Percentiles rank a stretch among this genome's conserved stretches.
phyloP scores from a whole-genome alignment of 352 stramenopile species.

The Pythium aquatile region DNA sequence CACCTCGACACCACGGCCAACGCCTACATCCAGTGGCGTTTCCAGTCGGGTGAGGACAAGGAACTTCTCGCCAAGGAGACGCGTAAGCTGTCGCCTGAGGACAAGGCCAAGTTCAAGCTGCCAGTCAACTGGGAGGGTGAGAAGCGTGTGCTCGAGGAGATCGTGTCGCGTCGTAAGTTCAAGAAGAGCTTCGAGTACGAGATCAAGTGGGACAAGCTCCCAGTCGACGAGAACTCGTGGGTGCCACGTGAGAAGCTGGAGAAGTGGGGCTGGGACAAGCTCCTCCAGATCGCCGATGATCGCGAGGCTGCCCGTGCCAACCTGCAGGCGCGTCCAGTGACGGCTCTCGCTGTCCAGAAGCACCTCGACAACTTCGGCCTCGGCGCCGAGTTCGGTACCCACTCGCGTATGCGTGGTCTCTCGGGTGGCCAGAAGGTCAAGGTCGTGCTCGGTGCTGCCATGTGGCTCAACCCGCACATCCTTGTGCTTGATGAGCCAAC shows the following conservation, averaged over 20 bases:
- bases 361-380: slow-evolving; percentile 97
- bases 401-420: slow-evolving; percentile 97
- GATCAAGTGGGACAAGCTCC: slow-evolving; percentile 95
- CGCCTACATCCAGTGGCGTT: slow-evolving; percentile 98
- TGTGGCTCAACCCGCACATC: slow-evolving; percentile 96
- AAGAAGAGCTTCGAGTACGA: slow-evolving; percentile 97
- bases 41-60: slow-evolving; percentile 91
- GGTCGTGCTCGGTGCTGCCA: slow-evolving; percentile 95
- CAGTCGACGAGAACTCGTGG: slow-evolving; percentile 95
- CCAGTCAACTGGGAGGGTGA: slow-evolving; percentile 93
- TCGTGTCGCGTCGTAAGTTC: slow-evolving; percentile 91
- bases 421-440: slow-evolving; percentile 99
- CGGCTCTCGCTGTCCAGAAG: slow-evolving; percentile 95
- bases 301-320: slow-evolving; percentile 92
- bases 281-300: slow-evolving; percentile 96
- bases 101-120: slow-evolving; percentile 94
- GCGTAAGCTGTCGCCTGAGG: slow-evolving; percentile 88
- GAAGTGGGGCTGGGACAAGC: slow-evolving; percentile 97
- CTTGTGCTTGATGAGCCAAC: slow-evolving; percentile 95
- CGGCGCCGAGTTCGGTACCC: slow-evolving; percentile 95
- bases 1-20: slow-evolving; percentile 95
- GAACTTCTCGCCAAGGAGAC: slow-evolving; percentile 92
- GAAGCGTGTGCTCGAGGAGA: slow-evolving; percentile 90
- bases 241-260: slow-evolving; percentile 93
- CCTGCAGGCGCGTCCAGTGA: slow-evolving; percentile 92